Conservation (phyloP, 176 grass and related monocot species). For the Guadua angustifolia region DNA sequence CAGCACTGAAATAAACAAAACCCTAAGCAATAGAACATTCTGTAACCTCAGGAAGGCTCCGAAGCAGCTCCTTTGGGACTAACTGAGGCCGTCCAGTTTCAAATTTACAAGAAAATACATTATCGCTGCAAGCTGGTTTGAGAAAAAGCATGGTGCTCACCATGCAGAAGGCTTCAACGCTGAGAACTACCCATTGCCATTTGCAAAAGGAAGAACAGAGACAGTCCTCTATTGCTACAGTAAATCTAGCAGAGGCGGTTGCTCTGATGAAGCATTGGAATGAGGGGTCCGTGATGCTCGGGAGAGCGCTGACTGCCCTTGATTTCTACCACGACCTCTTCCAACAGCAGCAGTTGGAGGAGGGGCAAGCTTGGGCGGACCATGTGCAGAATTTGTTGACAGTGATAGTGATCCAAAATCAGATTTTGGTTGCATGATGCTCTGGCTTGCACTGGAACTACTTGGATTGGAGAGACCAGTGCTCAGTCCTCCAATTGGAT, state of each 20-base stretch:
- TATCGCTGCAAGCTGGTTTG: slow-evolving; percentile 7
- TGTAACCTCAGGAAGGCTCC: slow-evolving; percentile 25
- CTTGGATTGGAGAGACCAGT: slow-evolving; percentile 40
- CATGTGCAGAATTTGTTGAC: slow-evolving; percentile 41
- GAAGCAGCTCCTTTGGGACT: slow-evolving; percentile 26
- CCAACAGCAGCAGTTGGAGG: slow-evolving; percentile 79
- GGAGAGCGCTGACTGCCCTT: slow-evolving; percentile 74
- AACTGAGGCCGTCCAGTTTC: slow-evolving; percentile 34
- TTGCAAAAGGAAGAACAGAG: slow-evolving; percentile 1
- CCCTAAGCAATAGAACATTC: slow-evolving; percentile 38
- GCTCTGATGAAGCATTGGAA: slow-evolving; percentile 58
- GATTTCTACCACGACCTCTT: slow-evolving; percentile 89
- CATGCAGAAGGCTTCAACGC: slow-evolving; percentile 26
- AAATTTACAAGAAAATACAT: slow-evolving; percentile 29
- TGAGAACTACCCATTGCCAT: slow-evolving; percentile 19
- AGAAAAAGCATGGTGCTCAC: slow-evolving; percentile 8
- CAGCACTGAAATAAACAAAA: slow-evolving; percentile 34
- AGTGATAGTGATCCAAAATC: slow-evolving; percentile 60
- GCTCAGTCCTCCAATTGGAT: slow-evolving; percentile 50
- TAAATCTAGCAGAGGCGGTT: slow-evolving; percentile 78
- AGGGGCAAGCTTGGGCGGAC: slow-evolving; percentile 73
- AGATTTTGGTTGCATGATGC: slow-evolving; percentile 50
- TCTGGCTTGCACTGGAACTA: slow-evolving; percentile 44
- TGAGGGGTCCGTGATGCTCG: slow-evolving; percentile 64
- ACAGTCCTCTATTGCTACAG: slow-evolving; percentile 53